These are phyloP conservation scores for Neonothopanus nambi DNA, from an alignment of 1,284 basidiomycete species.

Conservation along the genomic window DNA sequence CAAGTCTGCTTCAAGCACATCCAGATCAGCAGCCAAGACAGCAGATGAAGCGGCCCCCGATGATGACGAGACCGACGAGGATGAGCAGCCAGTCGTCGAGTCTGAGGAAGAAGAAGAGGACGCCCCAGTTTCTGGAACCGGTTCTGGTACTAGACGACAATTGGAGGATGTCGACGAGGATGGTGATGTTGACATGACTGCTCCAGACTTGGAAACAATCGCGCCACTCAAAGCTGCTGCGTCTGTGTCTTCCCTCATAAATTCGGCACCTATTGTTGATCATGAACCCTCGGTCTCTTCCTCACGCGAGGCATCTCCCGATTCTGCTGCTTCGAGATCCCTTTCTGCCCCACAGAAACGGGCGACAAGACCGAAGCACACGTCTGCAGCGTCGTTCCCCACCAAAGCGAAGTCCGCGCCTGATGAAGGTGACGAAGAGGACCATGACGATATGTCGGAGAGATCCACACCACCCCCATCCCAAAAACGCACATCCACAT, in stretches of 20 bases:
- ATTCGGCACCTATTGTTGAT: background rate
- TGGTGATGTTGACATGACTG: constrained; percentile 5
- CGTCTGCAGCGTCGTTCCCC: too few relatives aligned
- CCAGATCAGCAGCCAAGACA: too few relatives aligned
- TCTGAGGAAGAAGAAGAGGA: constrained; percentile 1
- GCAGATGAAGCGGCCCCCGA: background rate
- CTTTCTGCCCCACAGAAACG: too few relatives aligned
- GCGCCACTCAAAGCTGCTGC: constrained; percentile 4
- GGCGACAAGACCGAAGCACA: too few relatives aligned
- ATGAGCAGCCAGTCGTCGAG: constrained; percentile 4
- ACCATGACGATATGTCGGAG: too few relatives aligned
- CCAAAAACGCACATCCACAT: background rate
- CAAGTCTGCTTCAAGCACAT: too few relatives aligned
- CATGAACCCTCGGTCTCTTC: background rate
- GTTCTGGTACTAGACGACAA: too few relatives aligned
- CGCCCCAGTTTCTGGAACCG: constrained; percentile 8
- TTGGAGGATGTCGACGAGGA: background rate
- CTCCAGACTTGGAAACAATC: background rate
- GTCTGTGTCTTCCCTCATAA: background rate
- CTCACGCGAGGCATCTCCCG: constrained; percentile 3
- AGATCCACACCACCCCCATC: background rate
- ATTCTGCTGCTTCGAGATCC: background rate
- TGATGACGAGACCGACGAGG: constrained; percentile 1
- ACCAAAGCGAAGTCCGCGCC: too few relatives aligned
- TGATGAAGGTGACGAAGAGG: too few relatives aligned